A percentile compares a stretch with the other conserved stretches of the same genome.
Conservation (phyloP, 2,329 filamentous ascomycete species). For the Colletotrichum acutatum region DNA sequence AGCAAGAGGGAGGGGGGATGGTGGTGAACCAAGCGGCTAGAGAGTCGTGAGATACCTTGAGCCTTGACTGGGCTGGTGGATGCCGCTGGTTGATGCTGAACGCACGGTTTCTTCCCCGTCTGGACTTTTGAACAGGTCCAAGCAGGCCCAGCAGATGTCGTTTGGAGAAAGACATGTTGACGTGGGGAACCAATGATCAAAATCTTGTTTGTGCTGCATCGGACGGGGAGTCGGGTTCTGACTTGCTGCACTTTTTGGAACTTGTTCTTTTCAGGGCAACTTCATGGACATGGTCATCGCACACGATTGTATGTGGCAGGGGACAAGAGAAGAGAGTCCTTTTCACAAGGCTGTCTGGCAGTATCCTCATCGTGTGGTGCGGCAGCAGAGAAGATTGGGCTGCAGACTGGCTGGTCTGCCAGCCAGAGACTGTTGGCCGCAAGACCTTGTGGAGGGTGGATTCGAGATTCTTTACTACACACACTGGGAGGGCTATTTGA, state of each 20-base stretch:
- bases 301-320: slow-evolving; percentile 11
- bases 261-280: slow-evolving; percentile 31
- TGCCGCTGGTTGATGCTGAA: slow-evolving; percentile 30
- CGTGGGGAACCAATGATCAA: slow-evolving; percentile 31
- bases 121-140: slow-evolving; percentile 28
- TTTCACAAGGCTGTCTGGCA: slow-evolving; percentile 6
- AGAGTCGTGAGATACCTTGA: slow-evolving; percentile 26
- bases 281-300: slow-evolving; percentile 27
- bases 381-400: slow-evolving; percentile 11
- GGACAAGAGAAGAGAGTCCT: slow-evolving; percentile 2
- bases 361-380: slow-evolving; percentile 1
- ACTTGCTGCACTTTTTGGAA: slow-evolving; percentile 40
- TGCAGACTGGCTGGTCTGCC: slow-evolving; percentile 10
- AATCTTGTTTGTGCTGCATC: slow-evolving; percentile 48
- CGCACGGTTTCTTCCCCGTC: slow-evolving; percentile 22
- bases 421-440: slow-evolving; percentile 24
- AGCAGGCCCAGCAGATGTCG: slow-evolving; percentile 25
- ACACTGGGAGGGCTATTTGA: slow-evolving; percentile 35
- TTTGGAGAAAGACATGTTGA: slow-evolving; percentile 26
- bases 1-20: slow-evolving; percentile 9
- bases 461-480: slow-evolving; percentile 36
- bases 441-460: slow-evolving; percentile 30
- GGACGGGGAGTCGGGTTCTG: slow-evolving; percentile 52
- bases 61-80: slow-evolving; percentile 23
- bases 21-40: slow-evolving; percentile 21